These are phyloP conservation scores for Oidiodendron maius DNA, from an alignment of 495 filamentous ascomycete genomes.

Conservation along the genomic window DNA sequence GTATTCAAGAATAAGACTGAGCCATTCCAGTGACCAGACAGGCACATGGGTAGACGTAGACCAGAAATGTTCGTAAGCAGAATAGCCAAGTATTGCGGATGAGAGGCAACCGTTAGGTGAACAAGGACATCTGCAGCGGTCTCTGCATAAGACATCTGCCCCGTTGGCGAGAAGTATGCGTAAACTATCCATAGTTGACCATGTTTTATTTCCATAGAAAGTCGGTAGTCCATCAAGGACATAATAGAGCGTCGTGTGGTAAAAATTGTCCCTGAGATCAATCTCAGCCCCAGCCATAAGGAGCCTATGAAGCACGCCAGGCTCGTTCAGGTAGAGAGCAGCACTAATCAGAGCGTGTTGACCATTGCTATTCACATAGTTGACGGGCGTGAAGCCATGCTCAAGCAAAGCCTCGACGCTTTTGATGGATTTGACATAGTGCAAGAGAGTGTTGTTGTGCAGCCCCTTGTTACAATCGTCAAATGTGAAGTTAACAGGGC, in stretches of 20 bases:
- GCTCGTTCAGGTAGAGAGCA: background rate
- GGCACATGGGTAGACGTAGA: too few species aligned
- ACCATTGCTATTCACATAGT: conserved; percentile 9
- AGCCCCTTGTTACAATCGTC: background rate
- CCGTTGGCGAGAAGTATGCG: too few species aligned
- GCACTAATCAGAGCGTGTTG: conserved; percentile 8
- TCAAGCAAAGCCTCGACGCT: conserved; percentile 39
- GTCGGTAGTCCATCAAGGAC: conserved; percentile 2
- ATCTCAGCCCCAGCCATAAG: conserved; percentile 3
- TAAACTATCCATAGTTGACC: conserved; percentile 3
- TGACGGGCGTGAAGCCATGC: conserved; percentile 24
- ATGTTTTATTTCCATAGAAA: background rate
- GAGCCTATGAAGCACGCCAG: conserved; percentile 6
- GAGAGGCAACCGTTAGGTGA: too few species aligned
- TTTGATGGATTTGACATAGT: conserved; percentile 35
- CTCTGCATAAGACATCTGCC: too few species aligned
- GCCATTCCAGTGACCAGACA: too few species aligned
- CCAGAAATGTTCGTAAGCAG: too few species aligned
- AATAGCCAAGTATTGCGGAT: too few species aligned
- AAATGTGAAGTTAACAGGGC: conserved; percentile 7
- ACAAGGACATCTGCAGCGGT: too few species aligned
- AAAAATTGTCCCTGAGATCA: conserved; percentile 9
- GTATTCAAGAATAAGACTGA: too few species aligned
- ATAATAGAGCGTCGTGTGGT: conserved; percentile 7
- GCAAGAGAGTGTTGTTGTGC: conserved; percentile 29